A percentile compares a stretch with the other conserved stretches of the same genome.
Evolutionary conservation across 2,329 filamentous ascomycete species (phyloP).

Genomic region (Aspergillus sojae): DNA sequence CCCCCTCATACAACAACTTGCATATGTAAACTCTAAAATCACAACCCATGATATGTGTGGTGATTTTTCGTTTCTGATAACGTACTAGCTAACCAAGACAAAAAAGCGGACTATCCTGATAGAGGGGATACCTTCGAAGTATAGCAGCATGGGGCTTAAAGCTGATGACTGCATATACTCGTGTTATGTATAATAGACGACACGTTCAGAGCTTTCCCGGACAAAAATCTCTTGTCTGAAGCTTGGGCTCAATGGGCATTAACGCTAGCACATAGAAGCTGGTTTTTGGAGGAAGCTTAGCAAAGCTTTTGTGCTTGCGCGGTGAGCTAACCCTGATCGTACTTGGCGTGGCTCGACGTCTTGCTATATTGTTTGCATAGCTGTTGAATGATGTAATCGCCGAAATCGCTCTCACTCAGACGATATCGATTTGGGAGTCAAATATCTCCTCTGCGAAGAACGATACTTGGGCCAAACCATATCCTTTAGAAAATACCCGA

Average conservation of each 20-base stretch:
- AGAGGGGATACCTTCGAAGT: background rate
- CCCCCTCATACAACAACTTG: background rate
- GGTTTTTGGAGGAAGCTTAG: background rate
- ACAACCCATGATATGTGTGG: background rate
- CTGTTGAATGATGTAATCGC: background rate
- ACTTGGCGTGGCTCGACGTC: background rate
- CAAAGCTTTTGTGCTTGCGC: background rate
- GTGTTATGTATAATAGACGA: background rate
- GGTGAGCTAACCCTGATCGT: background rate
- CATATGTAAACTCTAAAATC: background rate
- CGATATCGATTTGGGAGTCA: background rate
- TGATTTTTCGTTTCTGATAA: background rate
- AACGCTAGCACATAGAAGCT: background rate
- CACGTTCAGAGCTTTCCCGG: background rate
- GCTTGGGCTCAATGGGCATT: background rate
- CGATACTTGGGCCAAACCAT: constrained; percentile 26
- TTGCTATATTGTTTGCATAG: background rate
- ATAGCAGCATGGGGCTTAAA: background rate
- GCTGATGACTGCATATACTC: background rate
- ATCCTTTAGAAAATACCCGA: constrained; percentile 22
- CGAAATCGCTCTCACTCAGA: background rate
- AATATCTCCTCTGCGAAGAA: constrained; percentile 9
- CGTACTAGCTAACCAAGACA: background rate
- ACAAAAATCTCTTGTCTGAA: background rate
- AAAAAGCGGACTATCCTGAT: background rate